Conservation (phyloP, 192 early-diverging fungal species). For the Spizellomyces punctatus region DNA sequence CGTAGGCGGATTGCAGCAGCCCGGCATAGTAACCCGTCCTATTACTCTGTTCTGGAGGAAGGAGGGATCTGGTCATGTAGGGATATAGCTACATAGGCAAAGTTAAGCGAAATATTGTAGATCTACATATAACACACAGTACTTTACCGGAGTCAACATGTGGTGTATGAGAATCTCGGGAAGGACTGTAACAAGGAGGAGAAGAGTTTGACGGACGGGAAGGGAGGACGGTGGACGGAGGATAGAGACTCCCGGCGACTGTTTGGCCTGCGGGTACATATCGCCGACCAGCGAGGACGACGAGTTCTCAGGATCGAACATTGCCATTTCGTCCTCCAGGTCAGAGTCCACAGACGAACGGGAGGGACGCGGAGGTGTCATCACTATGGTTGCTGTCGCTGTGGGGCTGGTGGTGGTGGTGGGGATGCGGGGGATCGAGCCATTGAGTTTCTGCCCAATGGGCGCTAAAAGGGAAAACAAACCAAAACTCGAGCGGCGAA, state of each 20-base stretch:
- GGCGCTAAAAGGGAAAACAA: too few relatives aligned
- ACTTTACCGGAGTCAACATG: conserved; percentile 35
- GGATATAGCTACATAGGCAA: conserved; percentile 34
- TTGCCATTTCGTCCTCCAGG: too few relatives aligned
- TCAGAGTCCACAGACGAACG: too few relatives aligned
- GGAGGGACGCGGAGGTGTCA: too few relatives aligned
- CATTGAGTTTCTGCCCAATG: too few relatives aligned
- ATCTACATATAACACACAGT: background rate
- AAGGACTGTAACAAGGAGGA: conserved; percentile 21
- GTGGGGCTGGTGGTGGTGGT: too few relatives aligned
- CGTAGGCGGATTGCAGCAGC: conserved; percentile 40
- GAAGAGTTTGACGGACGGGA: background rate
- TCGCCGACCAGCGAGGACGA: too few relatives aligned
- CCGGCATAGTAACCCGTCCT: conserved; percentile 39
- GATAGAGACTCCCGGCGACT: background rate
- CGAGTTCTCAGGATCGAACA: too few relatives aligned
- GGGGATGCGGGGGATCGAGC: too few relatives aligned
- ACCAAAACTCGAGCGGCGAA: too few relatives aligned
- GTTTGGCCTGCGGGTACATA: too few relatives aligned
- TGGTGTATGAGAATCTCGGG: conserved; percentile 41
- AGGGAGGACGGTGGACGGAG: background rate
- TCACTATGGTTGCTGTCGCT: too few relatives aligned
- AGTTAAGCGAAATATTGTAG: background rate
- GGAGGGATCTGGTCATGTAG: conserved; percentile 41
- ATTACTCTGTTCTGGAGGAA: conserved; percentile 23